phyloP scores from a whole-genome alignment of 768 basidiomycete species.

The Leucocoprinus leucothites region DNA sequence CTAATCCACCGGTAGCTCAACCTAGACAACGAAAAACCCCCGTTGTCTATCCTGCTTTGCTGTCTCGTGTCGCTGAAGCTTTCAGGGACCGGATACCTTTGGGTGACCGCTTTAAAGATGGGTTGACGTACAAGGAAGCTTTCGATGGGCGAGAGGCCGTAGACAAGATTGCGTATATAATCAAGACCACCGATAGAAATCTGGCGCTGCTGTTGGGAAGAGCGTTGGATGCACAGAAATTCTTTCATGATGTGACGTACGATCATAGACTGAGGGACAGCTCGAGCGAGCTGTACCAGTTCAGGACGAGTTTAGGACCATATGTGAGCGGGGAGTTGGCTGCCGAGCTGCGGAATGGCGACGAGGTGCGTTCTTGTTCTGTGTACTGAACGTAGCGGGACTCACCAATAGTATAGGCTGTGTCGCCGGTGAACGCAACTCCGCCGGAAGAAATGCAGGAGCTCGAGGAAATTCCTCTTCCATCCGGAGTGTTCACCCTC shows the following conservation, averaged over 20 bases:
- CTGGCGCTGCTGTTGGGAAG: slow-evolving; percentile 92
- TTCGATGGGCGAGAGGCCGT: slow-evolving; percentile 98
- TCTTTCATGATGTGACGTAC: slow-evolving; percentile 99
- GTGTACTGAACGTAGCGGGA: not conserved
- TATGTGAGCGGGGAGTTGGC: slow-evolving; percentile 75
- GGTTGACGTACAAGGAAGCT: slow-evolving; percentile 91
- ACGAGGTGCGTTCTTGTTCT: slow-evolving; percentile 17
- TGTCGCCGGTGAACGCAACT: slow-evolving; percentile 23
- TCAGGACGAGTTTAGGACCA: slow-evolving; percentile 79
- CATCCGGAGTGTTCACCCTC: slow-evolving; percentile 93
- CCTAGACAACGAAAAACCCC: slow-evolving; percentile 56
- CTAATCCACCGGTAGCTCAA: slow-evolving; percentile 25
- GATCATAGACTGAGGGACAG: slow-evolving; percentile 94
- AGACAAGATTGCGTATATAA: slow-evolving; percentile 95
- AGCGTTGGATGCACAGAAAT: slow-evolving; percentile 96
- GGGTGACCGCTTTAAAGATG: slow-evolving; percentile 86
- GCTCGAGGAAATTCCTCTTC: slow-evolving; percentile 68
- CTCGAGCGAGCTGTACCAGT: slow-evolving; percentile 88
- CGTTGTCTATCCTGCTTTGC: slow-evolving; percentile 90
- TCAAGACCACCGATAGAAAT: slow-evolving; percentile 97
- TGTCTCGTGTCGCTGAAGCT: slow-evolving; percentile 92
- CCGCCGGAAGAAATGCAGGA: slow-evolving; percentile 34
- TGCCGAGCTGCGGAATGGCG: slow-evolving; percentile 19
- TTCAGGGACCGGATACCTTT: slow-evolving; percentile 81
- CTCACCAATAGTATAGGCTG: slow-evolving; percentile 8